Percentiles rank a stretch among this genome's conserved stretches.
phyloP scores from a whole-genome alignment of 78 protist species.

The Creolimax fragrantissima region DNA sequence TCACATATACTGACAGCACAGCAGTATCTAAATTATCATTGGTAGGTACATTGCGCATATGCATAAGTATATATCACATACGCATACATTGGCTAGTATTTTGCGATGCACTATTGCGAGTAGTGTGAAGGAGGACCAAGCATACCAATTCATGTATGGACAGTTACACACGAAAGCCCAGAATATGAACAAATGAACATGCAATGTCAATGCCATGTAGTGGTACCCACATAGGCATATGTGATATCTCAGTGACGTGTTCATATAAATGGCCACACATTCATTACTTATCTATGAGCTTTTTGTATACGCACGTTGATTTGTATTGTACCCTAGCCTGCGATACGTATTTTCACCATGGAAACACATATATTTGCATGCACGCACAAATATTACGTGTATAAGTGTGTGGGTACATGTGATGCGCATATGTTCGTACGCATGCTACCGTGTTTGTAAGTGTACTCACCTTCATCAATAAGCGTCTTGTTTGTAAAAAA shows the following conservation, averaged over 20 bases:
- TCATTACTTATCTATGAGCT: too few relatives aligned
- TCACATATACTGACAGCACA: not conserved
- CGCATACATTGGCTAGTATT: not conserved
- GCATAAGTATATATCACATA: not conserved
- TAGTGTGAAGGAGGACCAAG: not conserved
- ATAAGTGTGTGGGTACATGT: too few relatives aligned
- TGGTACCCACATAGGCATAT: too few relatives aligned
- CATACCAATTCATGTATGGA: not conserved
- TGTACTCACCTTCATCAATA: too few relatives aligned
- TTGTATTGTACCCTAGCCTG: not conserved
- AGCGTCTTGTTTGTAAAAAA: not conserved
- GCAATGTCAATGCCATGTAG: not conserved
- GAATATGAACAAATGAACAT: not conserved
- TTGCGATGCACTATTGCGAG: not conserved
- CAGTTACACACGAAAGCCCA: not conserved
- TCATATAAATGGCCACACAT: too few relatives aligned
- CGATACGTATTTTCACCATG: not conserved
- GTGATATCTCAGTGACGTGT: too few relatives aligned
- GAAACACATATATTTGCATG: too few relatives aligned
- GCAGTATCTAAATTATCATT: not conserved
- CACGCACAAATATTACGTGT: too few relatives aligned
- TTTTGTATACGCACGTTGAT: too few relatives aligned
- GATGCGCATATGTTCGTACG: too few relatives aligned
- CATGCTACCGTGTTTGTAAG: too few relatives aligned
- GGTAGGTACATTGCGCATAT: not conserved